Conservation (phyloP, 1,284 basidiomycete genomes). For the Trichosporon asahii region DNA sequence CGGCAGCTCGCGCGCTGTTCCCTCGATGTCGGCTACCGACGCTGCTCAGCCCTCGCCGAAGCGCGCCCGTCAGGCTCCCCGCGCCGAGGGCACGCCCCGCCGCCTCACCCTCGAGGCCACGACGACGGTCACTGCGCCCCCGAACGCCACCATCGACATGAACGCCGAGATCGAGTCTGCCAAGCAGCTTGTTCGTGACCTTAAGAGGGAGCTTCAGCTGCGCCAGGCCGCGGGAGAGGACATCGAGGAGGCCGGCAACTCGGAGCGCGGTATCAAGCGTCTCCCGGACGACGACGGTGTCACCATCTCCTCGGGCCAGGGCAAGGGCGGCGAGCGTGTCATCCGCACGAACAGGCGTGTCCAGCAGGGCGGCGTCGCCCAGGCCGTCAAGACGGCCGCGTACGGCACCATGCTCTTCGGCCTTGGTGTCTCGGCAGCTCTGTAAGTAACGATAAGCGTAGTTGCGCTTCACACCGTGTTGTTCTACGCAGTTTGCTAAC, state of each 20-base stretch:
- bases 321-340: constrained; percentile 31
- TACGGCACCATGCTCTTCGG: constrained; percentile 49
- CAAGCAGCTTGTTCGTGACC: constrained; percentile 49
- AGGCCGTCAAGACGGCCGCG: constrained; percentile 40
- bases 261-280: constrained; percentile 44
- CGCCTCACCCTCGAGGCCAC: constrained; percentile 46
- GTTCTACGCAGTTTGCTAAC: background rate
- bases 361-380: constrained; percentile 25
- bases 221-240: constrained; percentile 43
- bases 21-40: constrained; percentile 22
- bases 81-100: constrained; percentile 16
- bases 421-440: constrained; percentile 45
- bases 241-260: constrained; percentile 40
- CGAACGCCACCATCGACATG: constrained; percentile 37
- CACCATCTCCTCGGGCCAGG: constrained; percentile 32
- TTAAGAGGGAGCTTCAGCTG: constrained; percentile 43
- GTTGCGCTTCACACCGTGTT: no score
- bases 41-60: constrained; percentile 36
- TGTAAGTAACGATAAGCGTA: constrained; percentile 29
- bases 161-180: constrained; percentile 48
- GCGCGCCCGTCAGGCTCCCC: constrained; percentile 30
- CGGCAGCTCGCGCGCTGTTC: constrained; percentile 15
- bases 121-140: constrained; percentile 45
- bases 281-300: constrained; percentile 38
- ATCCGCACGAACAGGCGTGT: constrained; percentile 45